Evolutionary conservation across 2,329 filamentous ascomycete genomes (phyloP).

Genomic region (Fusarium torulosum): DNA sequence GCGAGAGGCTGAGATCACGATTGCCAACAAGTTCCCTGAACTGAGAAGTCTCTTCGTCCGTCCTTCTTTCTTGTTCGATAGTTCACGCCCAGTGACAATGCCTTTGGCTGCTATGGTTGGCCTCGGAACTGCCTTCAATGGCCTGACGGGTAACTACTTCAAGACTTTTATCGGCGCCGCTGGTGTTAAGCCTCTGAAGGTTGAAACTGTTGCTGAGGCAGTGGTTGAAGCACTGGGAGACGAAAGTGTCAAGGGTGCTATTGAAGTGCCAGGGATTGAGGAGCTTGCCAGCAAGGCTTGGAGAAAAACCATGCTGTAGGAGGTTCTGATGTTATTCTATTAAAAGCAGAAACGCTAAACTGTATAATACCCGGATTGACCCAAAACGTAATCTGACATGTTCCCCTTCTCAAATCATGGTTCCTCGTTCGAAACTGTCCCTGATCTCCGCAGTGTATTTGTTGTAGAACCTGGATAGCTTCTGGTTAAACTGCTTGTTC

Average conservation of each 20-base stretch:
- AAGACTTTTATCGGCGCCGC: slow-evolving; percentile 83
- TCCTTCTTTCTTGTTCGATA: slow-evolving; percentile 90
- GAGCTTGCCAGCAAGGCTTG: slow-evolving; percentile 83
- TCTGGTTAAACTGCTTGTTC: slow-evolving; percentile 99
- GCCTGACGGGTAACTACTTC: slow-evolving; percentile 79
- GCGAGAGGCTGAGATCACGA: slow-evolving; percentile 85
- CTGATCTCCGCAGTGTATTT: slow-evolving; percentile 98
- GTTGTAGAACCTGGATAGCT: slow-evolving; percentile 95
- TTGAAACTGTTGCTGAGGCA: slow-evolving; percentile 87
- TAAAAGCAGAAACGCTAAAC: slow-evolving; percentile 48
- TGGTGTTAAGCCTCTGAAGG: slow-evolving; percentile 87
- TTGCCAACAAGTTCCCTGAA: slow-evolving; percentile 77
- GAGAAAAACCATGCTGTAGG: slow-evolving; percentile 89
- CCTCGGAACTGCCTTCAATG: slow-evolving; percentile 81
- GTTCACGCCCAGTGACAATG: slow-evolving; percentile 82
- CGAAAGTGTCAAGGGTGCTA: slow-evolving; percentile 76
- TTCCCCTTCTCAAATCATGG: slow-evolving; percentile 78
- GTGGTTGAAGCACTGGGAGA: slow-evolving; percentile 89
- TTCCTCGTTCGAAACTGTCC: slow-evolving; percentile 97
- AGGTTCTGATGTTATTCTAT: slow-evolving; percentile 23
- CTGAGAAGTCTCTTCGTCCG: slow-evolving; percentile 87
- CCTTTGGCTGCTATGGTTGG: slow-evolving; percentile 84
- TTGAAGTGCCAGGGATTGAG: slow-evolving; percentile 86
- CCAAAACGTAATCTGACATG: slow-evolving; percentile 27
- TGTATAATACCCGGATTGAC: slow-evolving; percentile 50